Evolutionary conservation across 2,329 filamentous ascomycete species (phyloP), one percentile per base, ranked within the genome.

Genomic region (Arthrinium puccinioides): DNA sequence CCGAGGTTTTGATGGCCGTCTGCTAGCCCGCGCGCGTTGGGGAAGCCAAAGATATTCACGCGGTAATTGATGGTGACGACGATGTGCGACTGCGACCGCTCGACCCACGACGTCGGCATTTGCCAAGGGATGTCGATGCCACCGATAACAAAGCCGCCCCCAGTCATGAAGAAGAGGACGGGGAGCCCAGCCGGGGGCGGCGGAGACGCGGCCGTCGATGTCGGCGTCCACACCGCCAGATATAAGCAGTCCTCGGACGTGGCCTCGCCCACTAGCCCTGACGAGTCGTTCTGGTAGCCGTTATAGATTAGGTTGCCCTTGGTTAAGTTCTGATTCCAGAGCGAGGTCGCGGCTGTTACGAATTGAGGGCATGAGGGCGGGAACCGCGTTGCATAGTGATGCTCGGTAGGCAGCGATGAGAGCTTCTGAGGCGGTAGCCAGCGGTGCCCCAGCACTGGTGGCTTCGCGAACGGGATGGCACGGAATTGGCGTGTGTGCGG

Each of bases 11-110:
- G 53, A 39, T 42, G 41, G 21, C 37, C 25, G 9, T 52, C 47
- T 10, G 45, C 40, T 7, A 54, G 35, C 2, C 46, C 52, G 9
- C 39, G 50, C 6, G 54, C 52, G 15, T 59, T 57, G 6, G 60
- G 59, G 36, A 61, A 63, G 3, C 61, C 60, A 23, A 63, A 55
- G 27, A 64, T 58, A 27, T 54, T 56, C 21, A 62, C 42, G 27
- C 61, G 52, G 32, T 62, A 64, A 39, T 60, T 63, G 16, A 56
- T 48, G 3, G 45, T 46, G 11, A 60, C 56, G 25, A 60, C 52
- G n/a, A 60, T 48, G 35, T 56, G 52, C 15, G 31, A 32, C 23
- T 43, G 39, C 28, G 34, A 40, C 25, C 42, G 34, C 23, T 44
- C 46, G 11, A 62, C 59, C 55, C 62, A 61, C 36, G 55, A 51